A percentile compares a stretch with the other conserved stretches of the same genome.
Conservation (phyloP, 345 rosid genomes). For the Salix koriyanagi region DNA sequence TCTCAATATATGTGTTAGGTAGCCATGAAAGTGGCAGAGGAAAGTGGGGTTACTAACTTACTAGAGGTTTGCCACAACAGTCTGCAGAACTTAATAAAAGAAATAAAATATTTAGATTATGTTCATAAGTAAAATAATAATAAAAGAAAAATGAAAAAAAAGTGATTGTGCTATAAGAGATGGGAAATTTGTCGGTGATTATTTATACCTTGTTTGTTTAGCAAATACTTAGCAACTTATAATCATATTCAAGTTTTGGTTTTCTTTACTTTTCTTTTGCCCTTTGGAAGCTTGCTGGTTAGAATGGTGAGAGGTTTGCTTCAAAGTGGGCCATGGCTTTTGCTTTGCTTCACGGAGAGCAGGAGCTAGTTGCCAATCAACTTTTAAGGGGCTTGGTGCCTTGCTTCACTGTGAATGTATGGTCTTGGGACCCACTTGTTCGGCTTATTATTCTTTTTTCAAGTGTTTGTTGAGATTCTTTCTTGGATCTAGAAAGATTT, state of each 20-base stretch:
- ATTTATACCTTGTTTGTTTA: not conserved
- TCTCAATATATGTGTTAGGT: not conserved
- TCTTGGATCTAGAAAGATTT: too few species aligned
- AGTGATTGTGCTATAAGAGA: not conserved
- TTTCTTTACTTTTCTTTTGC: not conserved
- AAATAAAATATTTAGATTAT: not conserved
- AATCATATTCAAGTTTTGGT: not conserved
- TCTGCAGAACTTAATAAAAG: not conserved
- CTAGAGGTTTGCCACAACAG: not conserved
- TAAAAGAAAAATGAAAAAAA: too few species aligned
- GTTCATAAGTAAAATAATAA: not conserved
- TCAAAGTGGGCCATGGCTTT: not conserved
- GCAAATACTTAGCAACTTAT: not conserved
- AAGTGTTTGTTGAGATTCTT: too few species aligned
- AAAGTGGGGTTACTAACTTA: not conserved
- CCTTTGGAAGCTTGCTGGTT: not conserved
- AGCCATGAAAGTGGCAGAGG: slow-evolving; percentile 12
- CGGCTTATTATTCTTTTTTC: not conserved
- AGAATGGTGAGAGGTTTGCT: not conserved
- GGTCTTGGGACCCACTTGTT: not conserved
- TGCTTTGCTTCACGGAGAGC: not conserved
- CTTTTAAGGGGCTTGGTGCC: not conserved
- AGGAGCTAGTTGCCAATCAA: not conserved
- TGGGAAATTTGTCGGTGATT: not conserved
- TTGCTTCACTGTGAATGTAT: not conserved